Evolutionary conservation across 306 rosid genomes (phyloP).

Genomic region (Medicago ruthenica): DNA sequence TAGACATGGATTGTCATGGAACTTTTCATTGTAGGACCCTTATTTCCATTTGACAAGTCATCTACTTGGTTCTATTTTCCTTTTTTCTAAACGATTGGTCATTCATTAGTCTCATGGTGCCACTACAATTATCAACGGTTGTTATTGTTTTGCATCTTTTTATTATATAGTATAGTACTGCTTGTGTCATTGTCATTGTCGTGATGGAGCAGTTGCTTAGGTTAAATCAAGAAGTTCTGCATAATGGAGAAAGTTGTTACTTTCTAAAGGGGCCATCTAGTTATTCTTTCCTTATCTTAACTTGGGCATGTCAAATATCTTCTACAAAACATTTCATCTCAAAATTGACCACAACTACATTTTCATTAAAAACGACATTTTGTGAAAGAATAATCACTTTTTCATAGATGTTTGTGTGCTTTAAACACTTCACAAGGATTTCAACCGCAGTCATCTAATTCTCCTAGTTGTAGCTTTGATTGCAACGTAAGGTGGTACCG

Average conservation of each 20-base stretch:
- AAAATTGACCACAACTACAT: background rate
- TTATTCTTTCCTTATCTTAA: background rate
- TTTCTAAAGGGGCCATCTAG: slow-evolving; percentile 16
- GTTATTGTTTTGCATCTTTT: slow-evolving; percentile 36
- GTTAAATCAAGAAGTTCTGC: slow-evolving; percentile 25
- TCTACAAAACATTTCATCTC: background rate
- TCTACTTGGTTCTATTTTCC: background rate
- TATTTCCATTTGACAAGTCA: background rate
- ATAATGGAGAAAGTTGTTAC: slow-evolving; percentile 27
- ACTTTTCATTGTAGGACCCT: slow-evolving; percentile 36
- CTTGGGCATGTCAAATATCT: slow-evolving; percentile 13
- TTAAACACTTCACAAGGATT: background rate
- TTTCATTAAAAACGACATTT: background rate
- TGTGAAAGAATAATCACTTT: background rate
- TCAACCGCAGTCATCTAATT: background rate
- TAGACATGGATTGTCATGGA: slow-evolving; percentile 44
- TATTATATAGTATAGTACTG: background rate
- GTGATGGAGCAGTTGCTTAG: slow-evolving; percentile 49
- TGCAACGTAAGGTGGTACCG: background rate
- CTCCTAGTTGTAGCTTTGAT: background rate
- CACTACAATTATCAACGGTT: background rate
- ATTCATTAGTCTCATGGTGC: background rate
- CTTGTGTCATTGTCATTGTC: slow-evolving; percentile 2
- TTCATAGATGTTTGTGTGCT: background rate
- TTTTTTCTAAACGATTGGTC: slow-evolving; percentile 1